These are phyloP conservation scores for Sporisorium exsertum DNA, from an alignment of 1,284 basidiomycete species.

Conservation along the genomic window DNA sequence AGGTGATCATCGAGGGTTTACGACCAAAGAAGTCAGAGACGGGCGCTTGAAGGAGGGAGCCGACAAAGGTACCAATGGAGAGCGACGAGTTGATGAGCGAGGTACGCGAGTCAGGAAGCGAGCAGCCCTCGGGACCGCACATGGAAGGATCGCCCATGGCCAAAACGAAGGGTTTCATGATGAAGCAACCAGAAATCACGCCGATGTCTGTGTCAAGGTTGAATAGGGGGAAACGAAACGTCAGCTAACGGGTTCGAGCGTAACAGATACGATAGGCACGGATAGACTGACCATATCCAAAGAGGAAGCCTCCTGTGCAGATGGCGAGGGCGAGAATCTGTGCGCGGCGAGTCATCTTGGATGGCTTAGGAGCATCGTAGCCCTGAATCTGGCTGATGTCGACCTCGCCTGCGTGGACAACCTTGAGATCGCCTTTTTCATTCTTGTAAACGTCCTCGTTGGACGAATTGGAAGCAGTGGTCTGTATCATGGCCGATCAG, in stretches of 20 bases:
- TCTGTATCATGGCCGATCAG: constrained; percentile 19
- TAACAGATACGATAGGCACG: too few species aligned
- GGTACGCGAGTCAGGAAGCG: constrained; percentile 70
- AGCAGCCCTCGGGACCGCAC: constrained; percentile 31
- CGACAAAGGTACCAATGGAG: constrained; percentile 80
- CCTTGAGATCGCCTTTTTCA: constrained; percentile 42
- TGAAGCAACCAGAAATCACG: constrained; percentile 53
- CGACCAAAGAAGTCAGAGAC: constrained; percentile 76
- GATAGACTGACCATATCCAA: constrained; percentile 31
- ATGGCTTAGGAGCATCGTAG: constrained; percentile 48
- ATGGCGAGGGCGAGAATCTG: constrained; percentile 48
- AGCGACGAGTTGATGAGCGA: constrained; percentile 80
- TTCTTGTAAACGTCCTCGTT: constrained; percentile 44
- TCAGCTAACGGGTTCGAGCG: too few species aligned
- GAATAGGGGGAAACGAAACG: too few species aligned
- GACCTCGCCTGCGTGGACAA: constrained; percentile 39
- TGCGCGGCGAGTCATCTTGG: constrained; percentile 46
- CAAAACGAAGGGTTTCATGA: constrained; percentile 55
- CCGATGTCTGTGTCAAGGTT: constrained; percentile 27
- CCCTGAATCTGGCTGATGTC: constrained; percentile 31
- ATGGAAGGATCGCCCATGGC: constrained; percentile 36
- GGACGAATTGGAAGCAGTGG: constrained; percentile 33
- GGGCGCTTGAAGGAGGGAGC: constrained; percentile 72
- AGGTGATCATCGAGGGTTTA: constrained; percentile 76
- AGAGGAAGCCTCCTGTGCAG: constrained; percentile 53